phyloP scores from a whole-genome alignment of 2,329 filamentous ascomycete species.

The Nannizziopsis barbatae region DNA sequence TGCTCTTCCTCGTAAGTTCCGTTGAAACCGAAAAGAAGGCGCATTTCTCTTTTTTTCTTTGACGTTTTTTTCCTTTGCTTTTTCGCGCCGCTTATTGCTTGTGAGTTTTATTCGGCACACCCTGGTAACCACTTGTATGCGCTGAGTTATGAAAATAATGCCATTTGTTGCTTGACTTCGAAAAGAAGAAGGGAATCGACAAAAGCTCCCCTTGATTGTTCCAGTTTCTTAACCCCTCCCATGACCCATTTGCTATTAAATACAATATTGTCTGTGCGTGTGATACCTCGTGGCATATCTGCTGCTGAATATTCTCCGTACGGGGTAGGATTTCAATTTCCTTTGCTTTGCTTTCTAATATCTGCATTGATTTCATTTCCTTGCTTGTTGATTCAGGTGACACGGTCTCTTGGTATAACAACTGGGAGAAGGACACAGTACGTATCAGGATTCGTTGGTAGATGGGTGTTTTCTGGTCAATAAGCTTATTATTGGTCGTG shows the following conservation, averaged over 20 bases:
- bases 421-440: conserved; percentile 4
- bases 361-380: conserved; percentile 5
- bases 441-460: conserved; percentile 10
- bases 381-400: conserved; percentile 9
- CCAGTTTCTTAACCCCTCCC: conserved; percentile 8
- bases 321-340: conserved; percentile 8
- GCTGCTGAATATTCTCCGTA: conserved; percentile 5
- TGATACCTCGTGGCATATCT: conserved; percentile 12
- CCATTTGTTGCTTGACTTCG: conserved; percentile 4
- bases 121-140: conserved; percentile 6
- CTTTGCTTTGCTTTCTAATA: conserved; percentile 2
- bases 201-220: conserved; percentile 9
- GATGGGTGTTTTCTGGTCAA: conserved; percentile 1
- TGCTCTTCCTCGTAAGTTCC: background rate
- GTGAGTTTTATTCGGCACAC: conserved; percentile 4
- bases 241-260: conserved; percentile 5
- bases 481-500: conserved; percentile 1
- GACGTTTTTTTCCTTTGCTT: background rate
- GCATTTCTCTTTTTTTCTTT: background rate
- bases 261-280: conserved; percentile 10
- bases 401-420: conserved; percentile 5
- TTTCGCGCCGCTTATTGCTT: conserved; percentile 4
- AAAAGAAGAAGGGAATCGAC: conserved; percentile 2
- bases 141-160: conserved; percentile 3
- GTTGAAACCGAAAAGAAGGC: conserved; percentile 4